These are phyloP conservation scores for Pseudisothecium myosuroides DNA, from an alignment of 225 moss, liverwort and hornwort species.

Conservation along the genomic window DNA sequence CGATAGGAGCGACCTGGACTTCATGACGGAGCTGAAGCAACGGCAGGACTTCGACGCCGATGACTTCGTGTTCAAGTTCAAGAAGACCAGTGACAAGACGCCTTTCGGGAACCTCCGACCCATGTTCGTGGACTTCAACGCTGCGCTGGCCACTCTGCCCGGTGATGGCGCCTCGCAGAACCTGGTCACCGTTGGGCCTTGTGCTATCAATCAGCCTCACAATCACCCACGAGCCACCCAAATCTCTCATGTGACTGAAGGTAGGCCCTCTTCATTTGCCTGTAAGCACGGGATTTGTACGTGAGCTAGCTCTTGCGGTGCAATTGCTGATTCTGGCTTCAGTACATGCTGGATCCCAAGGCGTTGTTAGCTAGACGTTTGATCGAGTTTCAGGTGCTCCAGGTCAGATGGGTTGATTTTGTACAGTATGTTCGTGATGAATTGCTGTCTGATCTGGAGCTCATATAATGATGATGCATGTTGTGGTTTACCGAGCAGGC, in stretches of 20 bases:
- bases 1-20: neutral
- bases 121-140: conserved; percentile 18
- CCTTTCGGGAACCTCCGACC: conserved; percentile 9
- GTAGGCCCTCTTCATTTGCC: neutral
- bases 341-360: neutral
- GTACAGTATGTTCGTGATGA: neutral
- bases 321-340: neutral
- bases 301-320: neutral
- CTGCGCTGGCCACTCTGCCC: conserved; percentile 18
- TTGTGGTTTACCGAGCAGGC: neutral
- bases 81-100: neutral
- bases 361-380: neutral
- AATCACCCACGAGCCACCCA: conserved; percentile 15
- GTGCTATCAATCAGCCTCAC: conserved; percentile 34
- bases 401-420: neutral
- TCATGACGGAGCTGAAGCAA: neutral
- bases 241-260: conserved; percentile 21
- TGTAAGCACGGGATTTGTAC: neutral
- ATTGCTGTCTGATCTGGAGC: neutral
- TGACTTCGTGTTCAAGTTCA: conserved; percentile 22
- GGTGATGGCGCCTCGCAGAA: conserved; percentile 16
- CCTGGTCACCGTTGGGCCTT: conserved; percentile 16
- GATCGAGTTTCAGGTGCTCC: neutral
- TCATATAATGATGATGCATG: neutral
- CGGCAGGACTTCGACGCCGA: neutral